These are phyloP conservation scores for Aspergillus incahuasiensis DNA, from an alignment of 495 filamentous ascomycete species.

Conservation along the genomic window DNA sequence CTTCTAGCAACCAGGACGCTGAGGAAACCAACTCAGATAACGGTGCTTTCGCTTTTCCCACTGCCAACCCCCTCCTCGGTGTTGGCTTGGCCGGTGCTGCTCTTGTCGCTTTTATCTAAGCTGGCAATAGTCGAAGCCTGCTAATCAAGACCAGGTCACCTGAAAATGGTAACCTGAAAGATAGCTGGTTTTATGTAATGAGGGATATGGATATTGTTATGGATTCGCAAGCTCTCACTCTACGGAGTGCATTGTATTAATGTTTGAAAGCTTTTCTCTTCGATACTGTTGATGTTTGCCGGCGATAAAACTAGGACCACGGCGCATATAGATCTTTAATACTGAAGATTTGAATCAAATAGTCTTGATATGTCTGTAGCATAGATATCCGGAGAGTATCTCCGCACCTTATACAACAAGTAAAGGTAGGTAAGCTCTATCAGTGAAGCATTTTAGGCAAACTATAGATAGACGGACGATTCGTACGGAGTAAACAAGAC, in stretches of 20 bases:
- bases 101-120: constrained; percentile 46
- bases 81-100: constrained; percentile 40
- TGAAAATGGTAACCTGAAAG: not conserved
- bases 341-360: not conserved
- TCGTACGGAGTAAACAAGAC: no score
- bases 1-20: constrained; percentile 20
- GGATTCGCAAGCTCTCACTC: constrained; percentile 4
- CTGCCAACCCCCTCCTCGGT: constrained; percentile 34
- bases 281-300: constrained; percentile 13
- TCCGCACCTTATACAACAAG: no score
- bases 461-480: no score
- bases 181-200: constrained; percentile 15
- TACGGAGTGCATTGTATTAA: constrained; percentile 16
- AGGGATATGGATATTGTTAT: constrained; percentile 29
- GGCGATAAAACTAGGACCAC: constrained; percentile 19
- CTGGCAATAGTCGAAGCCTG: not conserved
- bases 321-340: constrained; percentile 21
- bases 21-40: constrained; percentile 18
- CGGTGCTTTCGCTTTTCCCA: constrained; percentile 32
- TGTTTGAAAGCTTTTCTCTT: constrained; percentile 14
- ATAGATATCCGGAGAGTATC: no score
- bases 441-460: no score
- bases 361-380: no score
- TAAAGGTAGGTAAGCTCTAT: no score
- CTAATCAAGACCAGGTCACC: not conserved